Evolutionary conservation across 2,329 filamentous ascomycete species (phyloP), one percentile per base, ranked within the genome.

Genomic region (Microascus cirrosus): DNA sequence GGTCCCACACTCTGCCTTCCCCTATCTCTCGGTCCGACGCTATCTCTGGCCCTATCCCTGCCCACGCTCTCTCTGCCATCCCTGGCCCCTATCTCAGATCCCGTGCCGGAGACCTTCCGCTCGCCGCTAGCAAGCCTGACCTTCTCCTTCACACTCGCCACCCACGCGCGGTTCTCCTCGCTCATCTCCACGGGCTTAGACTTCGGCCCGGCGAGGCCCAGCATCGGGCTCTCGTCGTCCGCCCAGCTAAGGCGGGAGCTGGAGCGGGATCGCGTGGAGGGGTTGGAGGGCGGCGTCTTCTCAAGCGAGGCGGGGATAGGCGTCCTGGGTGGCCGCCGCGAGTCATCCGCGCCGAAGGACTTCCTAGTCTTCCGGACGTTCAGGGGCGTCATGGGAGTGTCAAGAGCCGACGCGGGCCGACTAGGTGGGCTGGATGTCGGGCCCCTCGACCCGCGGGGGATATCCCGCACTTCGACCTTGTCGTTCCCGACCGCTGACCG

Each of bases 81-180:
- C 45, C 45, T 50, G 18, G 22, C 18, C 18, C 45, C 45, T 11
- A 50, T 62, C 66, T 20, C 28, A 32, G 28, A 32, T 8, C 28
- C 28, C 28, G 28, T 32, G 28, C 28, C 28, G 28, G 71, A 65
- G 22, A 69, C 61, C 55, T 70, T 71, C 54, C 71, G 72, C 68
- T 84, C 84, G 58, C 81, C 81, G 65, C 85, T 89, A 60, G 84
- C 87, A 53, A 84, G 78, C 60, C 86, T 81, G 48, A 91, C 89
- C 67, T 89, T 87, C 66, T 89, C 86, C 72, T 90, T 86, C 74
- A 94, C 87, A 61, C 84, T 89, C 69, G 92, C 86, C 11, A 94
- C 87, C 89, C 89, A 94, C 45, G 85, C 84, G 59, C 83, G 78
- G 66, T 86, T 89, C 70, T 91, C 85, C 58, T 85, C 83, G 58